Conservation (phyloP, 176 grass and related monocot species). For the Microstegium vimineum region DNA sequence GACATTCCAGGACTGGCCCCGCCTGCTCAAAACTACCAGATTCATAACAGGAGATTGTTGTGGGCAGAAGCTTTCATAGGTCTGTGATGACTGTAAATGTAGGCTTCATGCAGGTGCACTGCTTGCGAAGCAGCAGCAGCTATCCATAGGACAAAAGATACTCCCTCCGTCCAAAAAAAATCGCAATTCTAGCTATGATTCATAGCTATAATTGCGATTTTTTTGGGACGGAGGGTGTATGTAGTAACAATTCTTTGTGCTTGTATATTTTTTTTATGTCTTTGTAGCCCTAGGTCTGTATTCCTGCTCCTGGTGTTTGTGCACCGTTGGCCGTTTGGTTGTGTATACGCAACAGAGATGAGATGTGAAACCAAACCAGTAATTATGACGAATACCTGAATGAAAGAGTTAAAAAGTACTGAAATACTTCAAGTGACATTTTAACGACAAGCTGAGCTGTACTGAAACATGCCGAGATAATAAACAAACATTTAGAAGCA, state of each 20-base stretch:
- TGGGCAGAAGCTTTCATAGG: conserved; percentile 44
- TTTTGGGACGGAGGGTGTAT: too few relatives aligned
- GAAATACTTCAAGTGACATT: background rate
- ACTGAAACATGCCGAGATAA: background rate
- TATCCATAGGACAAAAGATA: conserved; percentile 1
- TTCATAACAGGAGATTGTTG: conserved; percentile 61
- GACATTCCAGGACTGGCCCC: conserved; percentile 96
- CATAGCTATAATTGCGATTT: too few relatives aligned
- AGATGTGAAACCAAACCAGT: background rate
- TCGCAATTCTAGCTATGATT: too few relatives aligned
- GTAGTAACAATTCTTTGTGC: conserved; percentile 43
- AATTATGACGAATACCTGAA: background rate
- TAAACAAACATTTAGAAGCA: too few relatives aligned
- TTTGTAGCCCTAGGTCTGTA: conserved; percentile 20
- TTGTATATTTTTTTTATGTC: conserved; percentile 53
- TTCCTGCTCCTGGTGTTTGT: conserved; percentile 22
- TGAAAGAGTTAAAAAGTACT: background rate
- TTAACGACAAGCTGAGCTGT: background rate
- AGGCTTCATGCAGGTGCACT: background rate
- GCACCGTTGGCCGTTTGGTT: background rate
- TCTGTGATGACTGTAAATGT: conserved; percentile 32
- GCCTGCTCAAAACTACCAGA: conserved; percentile 63
- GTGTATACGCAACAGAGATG: conserved; percentile 51
- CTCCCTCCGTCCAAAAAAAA: too few relatives aligned
- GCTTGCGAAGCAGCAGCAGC: background rate